Conservation (phyloP, 306 rosid genomes). For the Trifolium subterraneum region DNA sequence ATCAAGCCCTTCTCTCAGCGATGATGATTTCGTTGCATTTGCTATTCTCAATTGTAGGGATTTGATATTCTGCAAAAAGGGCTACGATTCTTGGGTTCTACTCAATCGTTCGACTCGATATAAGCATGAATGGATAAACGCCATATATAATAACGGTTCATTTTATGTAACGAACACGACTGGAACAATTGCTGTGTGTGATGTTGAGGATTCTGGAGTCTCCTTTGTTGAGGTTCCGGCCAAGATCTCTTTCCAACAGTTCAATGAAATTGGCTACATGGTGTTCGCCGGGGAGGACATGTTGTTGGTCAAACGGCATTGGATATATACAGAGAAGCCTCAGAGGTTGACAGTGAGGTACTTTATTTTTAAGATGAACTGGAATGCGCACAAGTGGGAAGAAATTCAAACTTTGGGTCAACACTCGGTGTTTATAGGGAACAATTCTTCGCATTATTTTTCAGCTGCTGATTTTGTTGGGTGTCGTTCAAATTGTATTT, state of each 20-base stretch:
- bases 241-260: background rate
- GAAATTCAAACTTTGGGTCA: constrained; percentile 55
- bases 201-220: constrained; percentile 47
- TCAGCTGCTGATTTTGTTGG: constrained; percentile 55
- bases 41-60: constrained; percentile 51
- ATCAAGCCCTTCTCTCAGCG: constrained; percentile 41
- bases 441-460: constrained; percentile 55
- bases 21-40: constrained; percentile 47
- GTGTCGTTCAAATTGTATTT: constrained; percentile 54
- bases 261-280: constrained; percentile 46
- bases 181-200: constrained; percentile 59
- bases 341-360: constrained; percentile 50
- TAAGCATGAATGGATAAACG: background rate
- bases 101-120: background rate
- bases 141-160: constrained; percentile 32
- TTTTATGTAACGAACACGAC: constrained; percentile 58
- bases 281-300: constrained; percentile 55
- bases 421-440: constrained; percentile 56
- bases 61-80: constrained; percentile 51
- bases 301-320: constrained; percentile 50
- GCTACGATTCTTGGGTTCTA: constrained; percentile 54
- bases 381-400: constrained; percentile 51
- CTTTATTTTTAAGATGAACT: constrained; percentile 56
- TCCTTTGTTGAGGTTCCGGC: constrained; percentile 36
- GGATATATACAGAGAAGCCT: too few relatives aligned